A percentile compares a stretch with the other conserved stretches of the same genome.
Conservation (phyloP, 108 stramenopile genomes). For the Craspedostauros australis region DNA sequence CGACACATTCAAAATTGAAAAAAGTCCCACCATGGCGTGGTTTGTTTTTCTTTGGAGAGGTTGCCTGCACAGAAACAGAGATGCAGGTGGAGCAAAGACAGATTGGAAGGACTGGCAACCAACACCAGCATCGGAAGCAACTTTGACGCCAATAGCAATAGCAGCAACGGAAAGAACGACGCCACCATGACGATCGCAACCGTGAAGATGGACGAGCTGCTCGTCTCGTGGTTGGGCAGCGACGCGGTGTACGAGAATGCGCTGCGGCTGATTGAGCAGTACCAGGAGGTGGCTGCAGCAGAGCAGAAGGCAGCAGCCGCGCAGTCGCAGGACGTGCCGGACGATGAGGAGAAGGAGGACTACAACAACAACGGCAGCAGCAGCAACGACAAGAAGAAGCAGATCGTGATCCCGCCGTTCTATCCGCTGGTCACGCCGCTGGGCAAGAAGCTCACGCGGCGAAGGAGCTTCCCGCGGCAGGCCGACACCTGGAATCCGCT, state of each 20-base stretch:
- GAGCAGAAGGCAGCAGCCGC: conserved; percentile 5
- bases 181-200: conserved; percentile 43
- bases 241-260: conserved; percentile 76
- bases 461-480: conserved; percentile 34
- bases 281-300: conserved; percentile 25
- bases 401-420: conserved; percentile 32
- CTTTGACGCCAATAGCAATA: too few relatives aligned
- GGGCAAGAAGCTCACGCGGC: conserved; percentile 19
- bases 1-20: too few relatives aligned
- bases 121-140: too few relatives aligned
- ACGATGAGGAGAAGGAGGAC: conserved; percentile 6
- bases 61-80: too few relatives aligned
- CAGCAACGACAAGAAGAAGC: not conserved
- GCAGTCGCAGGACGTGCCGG: too few relatives aligned
- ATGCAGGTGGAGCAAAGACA: too few relatives aligned
- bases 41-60: too few relatives aligned
- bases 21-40: too few relatives aligned
- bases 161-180: not conserved
- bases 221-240: conserved; percentile 64
- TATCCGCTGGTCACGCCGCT: conserved; percentile 19
- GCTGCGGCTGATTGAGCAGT: conserved; percentile 53
- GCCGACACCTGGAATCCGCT: conserved; percentile 35
- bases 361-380: conserved; percentile 8
- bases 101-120: too few relatives aligned
- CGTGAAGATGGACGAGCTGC: conserved; percentile 82